These are phyloP conservation scores for Cutaneotrichosporon sp. DNA, from an alignment of 1,284 basidiomycete species.

Conservation along the genomic window DNA sequence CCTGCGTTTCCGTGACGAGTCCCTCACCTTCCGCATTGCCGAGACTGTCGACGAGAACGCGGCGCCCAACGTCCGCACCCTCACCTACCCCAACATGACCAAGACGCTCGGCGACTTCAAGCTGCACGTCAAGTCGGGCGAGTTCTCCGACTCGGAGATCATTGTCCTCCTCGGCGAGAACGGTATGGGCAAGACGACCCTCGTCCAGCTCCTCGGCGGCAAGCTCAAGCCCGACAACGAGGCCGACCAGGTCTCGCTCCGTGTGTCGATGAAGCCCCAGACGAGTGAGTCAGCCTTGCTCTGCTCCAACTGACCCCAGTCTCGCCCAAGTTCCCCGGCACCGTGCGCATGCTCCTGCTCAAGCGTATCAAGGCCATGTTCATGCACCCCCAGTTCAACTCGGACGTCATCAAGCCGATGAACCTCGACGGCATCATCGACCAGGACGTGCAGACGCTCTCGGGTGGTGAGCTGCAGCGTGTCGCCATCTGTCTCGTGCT, in stretches of 20 bases:
- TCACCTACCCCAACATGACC: slow-evolving; percentile 89
- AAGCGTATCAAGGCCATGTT: slow-evolving; percentile 92
- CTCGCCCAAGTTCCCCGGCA: slow-evolving; percentile 91
- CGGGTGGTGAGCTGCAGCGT: slow-evolving; percentile 93
- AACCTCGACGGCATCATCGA: slow-evolving; percentile 85
- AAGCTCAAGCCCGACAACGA: slow-evolving; percentile 78
- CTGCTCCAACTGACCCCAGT: slow-evolving; percentile 56
- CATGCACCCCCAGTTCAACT: slow-evolving; percentile 97
- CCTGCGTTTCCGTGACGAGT: slow-evolving; percentile 91
- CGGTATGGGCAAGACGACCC: slow-evolving; percentile 95
- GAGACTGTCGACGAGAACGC: slow-evolving; percentile 86
- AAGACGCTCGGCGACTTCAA: slow-evolving; percentile 94
- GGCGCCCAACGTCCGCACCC: slow-evolving; percentile 75
- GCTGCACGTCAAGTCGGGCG: slow-evolving; percentile 80
- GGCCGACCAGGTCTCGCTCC: slow-evolving; percentile 68
- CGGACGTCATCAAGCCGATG: slow-evolving; percentile 96
- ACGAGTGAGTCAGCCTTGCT: slow-evolving; percentile 45
- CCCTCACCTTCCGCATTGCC: slow-evolving; percentile 91
- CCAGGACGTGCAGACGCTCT: slow-evolving; percentile 93
- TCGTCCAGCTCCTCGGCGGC: slow-evolving; percentile 88
- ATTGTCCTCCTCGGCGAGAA: slow-evolving; percentile 98
- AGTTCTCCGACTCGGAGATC: slow-evolving; percentile 94
- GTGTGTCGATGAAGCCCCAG: slow-evolving; percentile 93
- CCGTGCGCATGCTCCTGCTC: slow-evolving; percentile 85
- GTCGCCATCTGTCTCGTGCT: slow-evolving; percentile 91